These are phyloP conservation scores for Anacardium occidentale DNA, from an alignment of 345 rosid genomes.

Conservation along the genomic window DNA sequence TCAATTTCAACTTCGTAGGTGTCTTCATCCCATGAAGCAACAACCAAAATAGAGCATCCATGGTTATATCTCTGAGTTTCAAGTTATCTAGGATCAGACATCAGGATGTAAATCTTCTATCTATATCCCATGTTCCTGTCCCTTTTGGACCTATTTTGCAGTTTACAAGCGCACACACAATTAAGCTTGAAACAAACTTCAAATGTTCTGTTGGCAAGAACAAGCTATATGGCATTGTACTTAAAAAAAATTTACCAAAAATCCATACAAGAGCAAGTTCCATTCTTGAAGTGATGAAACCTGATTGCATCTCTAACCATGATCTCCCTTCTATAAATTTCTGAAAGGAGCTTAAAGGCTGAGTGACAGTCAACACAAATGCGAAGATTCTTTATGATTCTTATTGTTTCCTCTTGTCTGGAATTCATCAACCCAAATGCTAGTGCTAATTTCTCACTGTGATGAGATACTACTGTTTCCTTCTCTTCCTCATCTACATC, in stretches of 20 bases:
- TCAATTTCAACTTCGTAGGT: too few relatives aligned
- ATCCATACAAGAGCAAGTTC: conserved; percentile 42
- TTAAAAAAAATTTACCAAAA: conserved; percentile 28
- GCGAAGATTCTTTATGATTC: conserved; percentile 45
- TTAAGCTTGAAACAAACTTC: too few relatives aligned
- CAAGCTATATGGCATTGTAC: too few relatives aligned
- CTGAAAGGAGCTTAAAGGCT: conserved; percentile 36
- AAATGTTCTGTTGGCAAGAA: too few relatives aligned
- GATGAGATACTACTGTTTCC: conserved; percentile 36
- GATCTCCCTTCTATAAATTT: conserved; percentile 33
- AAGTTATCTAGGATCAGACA: too few relatives aligned
- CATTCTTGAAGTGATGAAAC: conserved; percentile 44
- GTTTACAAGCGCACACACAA: too few relatives aligned
- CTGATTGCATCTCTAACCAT: conserved; percentile 45
- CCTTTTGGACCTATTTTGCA: too few relatives aligned
- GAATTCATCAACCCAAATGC: conserved; percentile 33
- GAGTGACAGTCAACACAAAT: conserved; percentile 46
- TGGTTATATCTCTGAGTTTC: too few relatives aligned
- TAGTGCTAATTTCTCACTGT: conserved; percentile 47
- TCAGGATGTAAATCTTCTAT: too few relatives aligned
- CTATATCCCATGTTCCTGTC: too few relatives aligned
- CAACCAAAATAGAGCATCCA: too few relatives aligned
- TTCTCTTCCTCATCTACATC: conserved; percentile 47
- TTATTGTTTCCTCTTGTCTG: conserved; percentile 24
- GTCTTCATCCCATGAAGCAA: too few relatives aligned